Percentiles rank a stretch among this genome's conserved stretches.
phyloP scores from a whole-genome alignment of 768 basidiomycete species.

The Mycena chlorophos region DNA sequence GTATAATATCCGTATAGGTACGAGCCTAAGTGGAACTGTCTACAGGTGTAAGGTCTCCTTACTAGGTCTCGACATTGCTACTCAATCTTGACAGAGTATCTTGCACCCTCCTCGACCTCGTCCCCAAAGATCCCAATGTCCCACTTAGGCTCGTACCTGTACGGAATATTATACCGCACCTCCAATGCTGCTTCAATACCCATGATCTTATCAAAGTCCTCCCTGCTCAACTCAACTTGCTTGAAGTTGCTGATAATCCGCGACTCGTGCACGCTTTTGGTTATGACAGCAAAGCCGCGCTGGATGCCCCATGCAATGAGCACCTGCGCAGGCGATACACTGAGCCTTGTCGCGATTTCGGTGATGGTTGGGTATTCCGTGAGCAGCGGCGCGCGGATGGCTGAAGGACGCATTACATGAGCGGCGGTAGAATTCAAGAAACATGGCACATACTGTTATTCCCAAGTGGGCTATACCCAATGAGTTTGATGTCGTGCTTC shows the following conservation, averaged over 20 bases:
- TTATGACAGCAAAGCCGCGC: slow-evolving; percentile 80
- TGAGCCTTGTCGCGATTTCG: slow-evolving; percentile 61
- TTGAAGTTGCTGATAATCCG: slow-evolving; percentile 79
- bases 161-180: slow-evolving; percentile 61
- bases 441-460: slow-evolving; percentile 61
- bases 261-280: slow-evolving; percentile 74
- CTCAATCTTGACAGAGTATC: slow-evolving; percentile 35
- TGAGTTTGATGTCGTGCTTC: slow-evolving; percentile 67
- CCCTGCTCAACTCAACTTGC: slow-evolving; percentile 64
- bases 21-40: too few relatives aligned
- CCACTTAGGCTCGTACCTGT: slow-evolving; percentile 62
- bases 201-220: slow-evolving; percentile 63
- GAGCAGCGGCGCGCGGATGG: slow-evolving; percentile 60
- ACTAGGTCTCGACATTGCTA: too few relatives aligned
- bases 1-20: too few relatives aligned
- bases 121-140: slow-evolving; percentile 73
- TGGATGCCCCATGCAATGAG: slow-evolving; percentile 78
- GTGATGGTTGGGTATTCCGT: slow-evolving; percentile 65
- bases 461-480: slow-evolving; percentile 70
- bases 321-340: slow-evolving; percentile 75
- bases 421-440: neutral
- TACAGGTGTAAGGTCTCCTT: too few relatives aligned
- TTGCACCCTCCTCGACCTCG: slow-evolving; percentile 49
- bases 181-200: slow-evolving; percentile 50
- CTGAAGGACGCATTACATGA: slow-evolving; percentile 35